phyloP scores from a whole-genome alignment of 352 stramenopile genomes.

The Thalassiosira mediterranea region DNA sequence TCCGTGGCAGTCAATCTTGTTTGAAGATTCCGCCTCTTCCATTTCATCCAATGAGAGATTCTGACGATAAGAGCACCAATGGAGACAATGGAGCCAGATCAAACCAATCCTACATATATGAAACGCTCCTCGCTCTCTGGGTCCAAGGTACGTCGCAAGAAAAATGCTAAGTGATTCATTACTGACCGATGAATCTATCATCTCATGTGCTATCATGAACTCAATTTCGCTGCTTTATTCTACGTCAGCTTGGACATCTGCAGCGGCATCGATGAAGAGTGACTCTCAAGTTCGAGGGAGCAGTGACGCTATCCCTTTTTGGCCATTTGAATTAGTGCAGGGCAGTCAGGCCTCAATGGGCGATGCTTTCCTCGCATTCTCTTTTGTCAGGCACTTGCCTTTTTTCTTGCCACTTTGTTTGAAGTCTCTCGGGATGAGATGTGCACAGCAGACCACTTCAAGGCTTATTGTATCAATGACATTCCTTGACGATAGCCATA shows the following conservation, averaged over 20 bases:
- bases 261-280: conserved; percentile 35
- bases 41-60: conserved; percentile 39
- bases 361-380: conserved; percentile 32
- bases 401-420: conserved; percentile 77
- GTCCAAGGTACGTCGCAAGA: too few relatives aligned
- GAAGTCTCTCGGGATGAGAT: conserved; percentile 76
- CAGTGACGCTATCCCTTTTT: conserved; percentile 31
- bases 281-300: conserved; percentile 31
- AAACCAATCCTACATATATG: conserved; percentile 46
- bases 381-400: conserved; percentile 37
- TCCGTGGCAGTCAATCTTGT: conserved; percentile 53
- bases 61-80: conserved; percentile 7
- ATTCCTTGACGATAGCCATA: conserved; percentile 71
- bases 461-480: conserved; percentile 52
- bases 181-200: too few relatives aligned
- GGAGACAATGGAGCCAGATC: conserved; percentile 7
- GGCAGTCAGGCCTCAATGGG: conserved; percentile 38
- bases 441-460: conserved; percentile 26
- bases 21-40: conserved; percentile 31
- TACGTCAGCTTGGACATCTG: conserved; percentile 36
- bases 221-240: too few relatives aligned
- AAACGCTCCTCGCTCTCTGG: conserved; percentile 57
- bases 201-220: too few relatives aligned
- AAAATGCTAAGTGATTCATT: too few relatives aligned
- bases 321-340: conserved; percentile 54